Evolutionary conservation across 2,329 filamentous ascomycete species (phyloP), one percentile per base, ranked within the genome.

Genomic region (Epichloe sp.): DNA sequence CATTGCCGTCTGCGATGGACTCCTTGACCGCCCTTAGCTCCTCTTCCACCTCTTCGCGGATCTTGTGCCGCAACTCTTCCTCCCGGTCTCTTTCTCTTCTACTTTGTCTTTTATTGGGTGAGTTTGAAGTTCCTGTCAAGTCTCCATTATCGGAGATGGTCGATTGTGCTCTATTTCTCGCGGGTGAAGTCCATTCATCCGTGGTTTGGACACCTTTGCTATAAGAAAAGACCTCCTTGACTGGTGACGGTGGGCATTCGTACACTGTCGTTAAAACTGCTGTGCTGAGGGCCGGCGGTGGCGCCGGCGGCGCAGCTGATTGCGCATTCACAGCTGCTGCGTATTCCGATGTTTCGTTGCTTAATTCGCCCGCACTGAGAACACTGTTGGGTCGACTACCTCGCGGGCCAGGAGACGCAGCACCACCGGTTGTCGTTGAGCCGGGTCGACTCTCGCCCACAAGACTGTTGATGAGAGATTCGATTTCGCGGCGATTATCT

Each of bases 191-290:
- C 80, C 86, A 86, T 55, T 84, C 81, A 60, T 88, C 85, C 21
- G 85, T 81, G 15, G 93, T 96, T 68, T 98, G 94, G 21, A 97
- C 89, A 51, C 83, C 90, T 71, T 96, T 97, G 75, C 87, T 97
- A 74, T 98, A 98, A 49, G 89, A 95, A 63, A 95, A 89, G 53
- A 95, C 76, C 67, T 98, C 93, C 57, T 85, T 80, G 51, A 84
- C 79, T 36, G 85, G 82, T 19, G 82, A 84, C 1, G 86, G 85
- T 2, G 85, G 81, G 56, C 82, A 86, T 66, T 95, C 90, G 68
- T 85, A 89, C 54, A 93, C 79, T 36, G 87, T 89, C 17, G 83
- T 81, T 49, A 88, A 74, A 7, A 86, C 77, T 11, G 80, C 81
- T 1, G 89, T 85, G 7, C 82, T 85, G 19, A 95, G 78, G 15